phyloP scores from a whole-genome alignment of 805 yeast species.

The Cyberlindnera samutprakarnensis region DNA sequence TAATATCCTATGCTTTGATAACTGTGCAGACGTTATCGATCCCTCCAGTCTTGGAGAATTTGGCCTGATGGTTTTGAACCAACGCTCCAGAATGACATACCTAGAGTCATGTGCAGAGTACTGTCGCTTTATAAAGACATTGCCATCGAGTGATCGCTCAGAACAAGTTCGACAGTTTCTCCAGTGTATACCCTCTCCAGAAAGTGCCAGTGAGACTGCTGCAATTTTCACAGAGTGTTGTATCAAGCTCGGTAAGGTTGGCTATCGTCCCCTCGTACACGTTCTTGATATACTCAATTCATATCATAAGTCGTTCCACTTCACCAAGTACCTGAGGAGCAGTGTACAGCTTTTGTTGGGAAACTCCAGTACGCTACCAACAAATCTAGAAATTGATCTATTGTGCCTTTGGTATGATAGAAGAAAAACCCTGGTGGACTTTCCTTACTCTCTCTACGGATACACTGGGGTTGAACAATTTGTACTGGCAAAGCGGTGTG shows the following conservation, averaged over 20 bases:
- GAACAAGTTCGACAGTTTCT: too few species aligned
- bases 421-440: slow-evolving; percentile 2
- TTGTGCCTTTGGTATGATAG: slow-evolving; percentile 6
- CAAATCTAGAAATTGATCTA: slow-evolving; percentile 10
- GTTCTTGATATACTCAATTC: slow-evolving; percentile 4
- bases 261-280: slow-evolving; percentile 18
- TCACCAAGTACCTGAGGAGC: slow-evolving; percentile 14
- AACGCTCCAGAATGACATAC: too few species aligned
- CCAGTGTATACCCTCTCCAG: slow-evolving; percentile 17
- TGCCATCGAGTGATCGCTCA: too few species aligned
- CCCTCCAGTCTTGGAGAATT: neutral
- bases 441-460: slow-evolving; percentile 10
- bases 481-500: slow-evolving; percentile 23
- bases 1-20: slow-evolving; percentile 21
- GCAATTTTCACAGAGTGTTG: slow-evolving; percentile 20
- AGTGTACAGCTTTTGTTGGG: too few species aligned
- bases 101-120: too few species aligned
- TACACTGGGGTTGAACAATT: slow-evolving; percentile 3
- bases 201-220: slow-evolving; percentile 21
- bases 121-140: too few species aligned
- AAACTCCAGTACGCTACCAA: too few species aligned
- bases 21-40: slow-evolving; percentile 9
- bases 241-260: slow-evolving; percentile 12
- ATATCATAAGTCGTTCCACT: slow-evolving; percentile 11
- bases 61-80: slow-evolving; percentile 2